These are phyloP conservation scores for Dendrobium nobile DNA, from an alignment of 106 monocot species.

Conservation along the genomic window DNA sequence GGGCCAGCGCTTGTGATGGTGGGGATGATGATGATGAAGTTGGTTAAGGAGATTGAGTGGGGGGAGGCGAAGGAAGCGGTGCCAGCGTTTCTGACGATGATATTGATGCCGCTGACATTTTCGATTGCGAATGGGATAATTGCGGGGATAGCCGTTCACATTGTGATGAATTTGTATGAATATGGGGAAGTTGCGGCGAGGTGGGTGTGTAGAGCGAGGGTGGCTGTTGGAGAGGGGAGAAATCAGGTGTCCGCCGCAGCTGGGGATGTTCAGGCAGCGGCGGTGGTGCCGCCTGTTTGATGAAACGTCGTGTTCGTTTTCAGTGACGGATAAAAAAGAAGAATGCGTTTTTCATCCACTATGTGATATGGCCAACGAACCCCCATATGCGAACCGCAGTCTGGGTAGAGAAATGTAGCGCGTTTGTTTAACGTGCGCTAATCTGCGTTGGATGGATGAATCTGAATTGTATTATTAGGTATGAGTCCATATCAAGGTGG, in stretches of 20 bases:
- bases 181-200: constrained; percentile 13
- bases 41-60: constrained; percentile 66
- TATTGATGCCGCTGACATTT: constrained; percentile 60
- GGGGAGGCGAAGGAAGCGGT: constrained; percentile 36
- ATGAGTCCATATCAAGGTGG: too few relatives aligned
- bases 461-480: too few relatives aligned
- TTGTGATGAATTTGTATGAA: constrained; percentile 31
- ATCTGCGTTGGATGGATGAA: too few relatives aligned
- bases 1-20: constrained; percentile 70
- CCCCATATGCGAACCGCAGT: too few relatives aligned
- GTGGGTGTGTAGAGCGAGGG: constrained; percentile 30
- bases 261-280: background rate
- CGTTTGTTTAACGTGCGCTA: too few relatives aligned
- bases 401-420: too few relatives aligned
- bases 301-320: too few relatives aligned
- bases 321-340: too few relatives aligned
- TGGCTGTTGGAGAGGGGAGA: constrained; percentile 22
- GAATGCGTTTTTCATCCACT: too few relatives aligned
- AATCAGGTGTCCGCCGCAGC: constrained; percentile 36
- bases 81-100: constrained; percentile 71
- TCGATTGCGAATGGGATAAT: constrained; percentile 73
- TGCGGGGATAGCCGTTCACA: constrained; percentile 42
- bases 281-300: constrained; percentile 13
- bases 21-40: constrained; percentile 69
- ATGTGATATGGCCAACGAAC: too few relatives aligned